Evolutionary conservation across 495 filamentous ascomycete genomes (phyloP), one percentile per base, ranked within the genome.

Genomic region (Lasiosphaeris hirsuta): DNA sequence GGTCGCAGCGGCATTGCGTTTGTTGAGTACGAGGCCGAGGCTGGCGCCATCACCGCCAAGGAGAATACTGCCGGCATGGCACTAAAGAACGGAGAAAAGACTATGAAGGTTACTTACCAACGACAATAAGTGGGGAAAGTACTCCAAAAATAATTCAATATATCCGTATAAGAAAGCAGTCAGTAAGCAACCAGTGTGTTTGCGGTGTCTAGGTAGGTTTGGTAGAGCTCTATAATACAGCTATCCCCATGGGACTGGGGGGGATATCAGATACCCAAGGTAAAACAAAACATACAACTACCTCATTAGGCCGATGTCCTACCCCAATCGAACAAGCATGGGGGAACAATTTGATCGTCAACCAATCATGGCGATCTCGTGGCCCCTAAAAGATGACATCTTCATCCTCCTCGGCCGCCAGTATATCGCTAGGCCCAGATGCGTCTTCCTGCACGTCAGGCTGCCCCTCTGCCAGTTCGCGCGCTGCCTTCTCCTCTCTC

Each of bases 21-120:
- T 69, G 90, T 97, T 60, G 95, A 99, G 72, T 99, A 96, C 75
- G 90, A 96, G 69, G 83, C 80, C 58, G 89, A 97, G 78, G 77
- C 85, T 11, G 91, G 90, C 9, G 92, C 95, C 42, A 97, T 97
- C 61, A 86, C 84, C 50, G 94, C 94, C 35, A 99, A 97, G 82
- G 93, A 97, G 81, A 87, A 89, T 60, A 94, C 90, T 30, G 89
- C 90, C 10, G 89, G 90, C n/a, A 91, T 96, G 89, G 69, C 84
- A 10, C 78, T 97, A 61, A 92, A 88, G 47, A 83, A 86, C 14
- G 81, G 84, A 35, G 81, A 81, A 45, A 76, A 81, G 69, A 66
- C 74, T 13, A 82, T 85, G 66, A 90, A 91, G 71, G 90, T 93
- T 55, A 96, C 92, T 14, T 97, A 92, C 76, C 93, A 96, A 77